Conservation (phyloP, 768 basidiomycete genomes). For the Suillus tomentosus region DNA sequence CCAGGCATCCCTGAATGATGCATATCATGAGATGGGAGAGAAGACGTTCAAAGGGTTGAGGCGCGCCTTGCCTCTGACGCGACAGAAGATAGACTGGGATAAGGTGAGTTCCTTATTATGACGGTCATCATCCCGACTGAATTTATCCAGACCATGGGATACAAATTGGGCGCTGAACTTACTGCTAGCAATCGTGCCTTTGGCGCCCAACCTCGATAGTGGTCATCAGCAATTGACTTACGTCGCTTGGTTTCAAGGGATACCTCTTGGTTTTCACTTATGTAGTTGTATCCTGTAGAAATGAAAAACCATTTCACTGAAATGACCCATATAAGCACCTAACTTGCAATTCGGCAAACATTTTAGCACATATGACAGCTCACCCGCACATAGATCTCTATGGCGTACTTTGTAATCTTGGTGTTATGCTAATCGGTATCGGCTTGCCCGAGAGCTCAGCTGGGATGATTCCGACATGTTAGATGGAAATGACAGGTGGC, state of each 20-base stretch:
- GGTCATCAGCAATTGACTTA: background rate
- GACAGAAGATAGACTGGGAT: constrained; percentile 96
- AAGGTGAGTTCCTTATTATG: constrained; percentile 50
- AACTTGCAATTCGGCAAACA: background rate
- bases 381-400: too few species aligned
- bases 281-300: constrained; percentile 4
- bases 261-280: background rate
- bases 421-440: background rate
- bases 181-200: constrained; percentile 65
- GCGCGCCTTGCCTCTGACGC: constrained; percentile 87
- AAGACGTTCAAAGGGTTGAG: constrained; percentile 92
- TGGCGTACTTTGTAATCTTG: background rate
- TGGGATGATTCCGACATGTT: background rate
- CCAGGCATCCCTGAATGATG: constrained; percentile 75
- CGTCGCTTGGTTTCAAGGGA: background rate
- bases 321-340: background rate
- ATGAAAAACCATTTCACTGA: background rate
- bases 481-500: background rate
- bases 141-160: constrained; percentile 47
- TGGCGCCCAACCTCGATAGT: constrained; percentile 17
- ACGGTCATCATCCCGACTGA: background rate
- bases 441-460: background rate
- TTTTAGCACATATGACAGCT: background rate
- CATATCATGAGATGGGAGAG: constrained; percentile 89
- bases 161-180: constrained; percentile 79